Conservation (phyloP, 805 yeast genomes). For the Wickerhamiella spandovensis region DNA sequence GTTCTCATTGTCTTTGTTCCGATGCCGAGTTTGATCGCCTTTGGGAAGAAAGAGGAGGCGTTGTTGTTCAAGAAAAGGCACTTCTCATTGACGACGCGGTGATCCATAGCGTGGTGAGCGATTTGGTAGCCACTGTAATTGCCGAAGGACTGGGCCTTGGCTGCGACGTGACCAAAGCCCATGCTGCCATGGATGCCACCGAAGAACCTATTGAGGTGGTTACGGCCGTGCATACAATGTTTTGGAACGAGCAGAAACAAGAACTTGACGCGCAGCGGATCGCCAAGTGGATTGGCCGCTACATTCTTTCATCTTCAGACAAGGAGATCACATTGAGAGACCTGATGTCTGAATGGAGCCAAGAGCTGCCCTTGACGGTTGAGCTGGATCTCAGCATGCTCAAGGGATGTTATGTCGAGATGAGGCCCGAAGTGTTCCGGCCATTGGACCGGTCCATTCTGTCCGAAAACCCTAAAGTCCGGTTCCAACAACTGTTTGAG, state of each 20-base stretch:
- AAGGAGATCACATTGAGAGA: constrained; percentile 32
- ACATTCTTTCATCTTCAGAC: constrained; percentile 32
- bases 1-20: constrained; percentile 26
- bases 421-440: constrained; percentile 33
- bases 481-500: constrained; percentile 42
- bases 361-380: constrained; percentile 40
- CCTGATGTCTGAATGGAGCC: constrained; percentile 22
- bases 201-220: constrained; percentile 33
- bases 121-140: constrained; percentile 18
- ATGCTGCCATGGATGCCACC: not conserved
- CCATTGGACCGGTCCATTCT: constrained; percentile 39
- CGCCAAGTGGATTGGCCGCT: constrained; percentile 51
- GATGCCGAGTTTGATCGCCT: constrained; percentile 34
- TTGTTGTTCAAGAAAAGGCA: constrained; percentile 35
- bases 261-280: constrained; percentile 32
- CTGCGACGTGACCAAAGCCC: not conserved
- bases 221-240: constrained; percentile 37
- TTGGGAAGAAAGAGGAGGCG: constrained; percentile 47
- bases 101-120: constrained; percentile 17
- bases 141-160: constrained; percentile 6
- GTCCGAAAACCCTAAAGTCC: constrained; percentile 33
- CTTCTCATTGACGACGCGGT: constrained; percentile 23
- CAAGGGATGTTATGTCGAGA: constrained; percentile 41
- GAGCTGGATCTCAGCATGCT: constrained; percentile 43
- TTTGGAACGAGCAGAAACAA: constrained; percentile 25